Evolutionary conservation across 1,284 basidiomycete genomes (phyloP), one percentile per base, ranked within the genome.

Genomic region (Rhodotorula sp.): DNA sequence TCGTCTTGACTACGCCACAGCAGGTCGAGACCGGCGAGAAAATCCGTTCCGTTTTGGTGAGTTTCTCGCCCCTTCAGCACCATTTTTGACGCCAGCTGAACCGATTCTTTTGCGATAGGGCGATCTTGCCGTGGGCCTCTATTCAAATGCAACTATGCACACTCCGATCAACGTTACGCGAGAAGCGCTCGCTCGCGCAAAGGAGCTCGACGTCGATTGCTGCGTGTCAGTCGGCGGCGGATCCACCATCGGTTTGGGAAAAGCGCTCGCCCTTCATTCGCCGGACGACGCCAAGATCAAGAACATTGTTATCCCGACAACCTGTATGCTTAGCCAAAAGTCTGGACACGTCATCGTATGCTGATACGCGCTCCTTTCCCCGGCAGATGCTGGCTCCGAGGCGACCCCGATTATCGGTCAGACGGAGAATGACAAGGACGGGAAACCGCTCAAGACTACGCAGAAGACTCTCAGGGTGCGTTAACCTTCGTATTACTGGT

Each of bases 221-320:
- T 70, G 83, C 59, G 80, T 84, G 56, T 68, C 83, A 16, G 78
- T 84, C n/a, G 83, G 84, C 12, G 83, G 84, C 31, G 83, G 84
- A 0, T 83, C 82, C 5, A 83, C 83, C 3, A 83, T 81, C 50
- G 84, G 84, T 0, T 78, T 84, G 21, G 83, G 80, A 48, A 84
- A 85, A 77, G 84, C 83, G 7, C 80, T 84, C 45, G 81, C 83
- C 21, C 77, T 84, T 31, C 69, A 78, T 23, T 71, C 77, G 5
- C 56, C 67, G 7, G 71, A 70, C 5, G 79, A 80, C 54, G 81
- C 81, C 26, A 81, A 82, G 66, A 77, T 83, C 61, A 81, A 81
- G 34, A 83, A 85, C 71, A 83, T 85, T 47, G 83, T 82, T 31
- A 79, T 85, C 16, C 84, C 84, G 23, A 84, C 84, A 2, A 83